phyloP scores from a whole-genome alignment of 129 eudicot species.

The Heracleum sosnowskyi region DNA sequence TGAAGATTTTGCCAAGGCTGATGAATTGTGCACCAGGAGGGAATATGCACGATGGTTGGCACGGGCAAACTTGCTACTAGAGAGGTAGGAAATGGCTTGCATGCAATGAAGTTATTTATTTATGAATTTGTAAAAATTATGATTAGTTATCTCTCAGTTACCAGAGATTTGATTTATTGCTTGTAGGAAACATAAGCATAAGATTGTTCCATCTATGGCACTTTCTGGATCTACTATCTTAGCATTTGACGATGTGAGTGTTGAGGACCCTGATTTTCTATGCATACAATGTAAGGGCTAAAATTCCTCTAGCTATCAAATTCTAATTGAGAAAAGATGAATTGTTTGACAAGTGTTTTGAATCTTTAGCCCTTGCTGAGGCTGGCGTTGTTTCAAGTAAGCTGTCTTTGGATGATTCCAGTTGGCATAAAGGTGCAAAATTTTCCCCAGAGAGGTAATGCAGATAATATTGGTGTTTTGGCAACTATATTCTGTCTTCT shows the following conservation, averaged over 20 bases:
- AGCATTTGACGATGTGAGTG: slow-evolving; percentile 68
- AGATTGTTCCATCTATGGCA: slow-evolving; percentile 49
- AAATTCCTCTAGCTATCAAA: slow-evolving; percentile 1
- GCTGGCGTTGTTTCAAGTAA: slow-evolving; percentile 73
- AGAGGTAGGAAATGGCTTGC: slow-evolving; percentile 46
- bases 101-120: neutral
- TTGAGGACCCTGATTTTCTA: slow-evolving; percentile 75
- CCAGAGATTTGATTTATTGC: neutral
- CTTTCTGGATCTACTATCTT: slow-evolving; percentile 63
- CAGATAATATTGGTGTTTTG: neutral
- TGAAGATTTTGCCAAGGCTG: slow-evolving; percentile 66
- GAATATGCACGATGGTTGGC: slow-evolving; percentile 93
- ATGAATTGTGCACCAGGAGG: slow-evolving; percentile 78
- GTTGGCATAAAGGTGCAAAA: slow-evolving; percentile 17
- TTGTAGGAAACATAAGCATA: slow-evolving; percentile 61
- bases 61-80: slow-evolving; percentile 58
- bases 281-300: slow-evolving; percentile 63
- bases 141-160: neutral
- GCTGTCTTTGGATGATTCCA: slow-evolving; percentile 33
- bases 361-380: slow-evolving; percentile 80
- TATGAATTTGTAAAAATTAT: neutral
- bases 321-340: neutral
- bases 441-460: slow-evolving; percentile 84
- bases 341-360: slow-evolving; percentile 4
- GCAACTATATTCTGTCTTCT: neutral